Percentiles rank a stretch among this genome's conserved stretches.
Evolutionary conservation across 768 basidiomycete genomes (phyloP).

Genomic region (Gymnopilus dilepis): DNA sequence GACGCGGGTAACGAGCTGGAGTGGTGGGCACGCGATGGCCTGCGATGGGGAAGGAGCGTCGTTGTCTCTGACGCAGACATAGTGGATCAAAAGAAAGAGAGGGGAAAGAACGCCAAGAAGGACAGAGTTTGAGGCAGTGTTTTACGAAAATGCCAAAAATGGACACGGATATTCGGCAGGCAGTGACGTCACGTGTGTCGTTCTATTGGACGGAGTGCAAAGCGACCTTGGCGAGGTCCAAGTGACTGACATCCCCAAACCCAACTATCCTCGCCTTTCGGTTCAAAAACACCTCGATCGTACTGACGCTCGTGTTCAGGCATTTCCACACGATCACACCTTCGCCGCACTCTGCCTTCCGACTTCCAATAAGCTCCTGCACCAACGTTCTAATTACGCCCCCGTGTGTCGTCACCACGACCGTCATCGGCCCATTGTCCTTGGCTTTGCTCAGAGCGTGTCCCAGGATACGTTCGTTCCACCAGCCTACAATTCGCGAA

Average conservation of each 20-base stretch:
- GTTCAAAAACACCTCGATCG: slow-evolving; percentile 55
- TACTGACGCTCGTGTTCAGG: slow-evolving; percentile 61
- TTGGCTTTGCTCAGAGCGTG: slow-evolving; percentile 9
- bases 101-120: slow-evolving; percentile 14
- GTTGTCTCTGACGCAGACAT: slow-evolving; percentile 50
- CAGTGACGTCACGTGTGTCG: slow-evolving; percentile 34
- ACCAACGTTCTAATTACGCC: slow-evolving; percentile 64
- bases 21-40: neutral
- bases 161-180: neutral
- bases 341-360: slow-evolving; percentile 40
- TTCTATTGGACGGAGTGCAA: slow-evolving; percentile 33
- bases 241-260: slow-evolving; percentile 62
- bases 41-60: slow-evolving; percentile 45
- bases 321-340: slow-evolving; percentile 43
- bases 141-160: slow-evolving; percentile 1
- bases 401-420: slow-evolving; percentile 73
- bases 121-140: slow-evolving; percentile 33
- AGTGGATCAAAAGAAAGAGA: slow-evolving; percentile 18
- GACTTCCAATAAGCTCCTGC: slow-evolving; percentile 47
- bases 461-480: slow-evolving; percentile 50
- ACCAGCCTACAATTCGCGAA: slow-evolving; percentile 65
- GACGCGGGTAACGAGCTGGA: slow-evolving; percentile 23
- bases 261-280: slow-evolving; percentile 48
- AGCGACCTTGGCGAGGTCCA: slow-evolving; percentile 35
- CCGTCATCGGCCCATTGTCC: slow-evolving; percentile 37